phyloP scores from a whole-genome alignment of 345 rosid species.

The Iberis pinnata region DNA sequence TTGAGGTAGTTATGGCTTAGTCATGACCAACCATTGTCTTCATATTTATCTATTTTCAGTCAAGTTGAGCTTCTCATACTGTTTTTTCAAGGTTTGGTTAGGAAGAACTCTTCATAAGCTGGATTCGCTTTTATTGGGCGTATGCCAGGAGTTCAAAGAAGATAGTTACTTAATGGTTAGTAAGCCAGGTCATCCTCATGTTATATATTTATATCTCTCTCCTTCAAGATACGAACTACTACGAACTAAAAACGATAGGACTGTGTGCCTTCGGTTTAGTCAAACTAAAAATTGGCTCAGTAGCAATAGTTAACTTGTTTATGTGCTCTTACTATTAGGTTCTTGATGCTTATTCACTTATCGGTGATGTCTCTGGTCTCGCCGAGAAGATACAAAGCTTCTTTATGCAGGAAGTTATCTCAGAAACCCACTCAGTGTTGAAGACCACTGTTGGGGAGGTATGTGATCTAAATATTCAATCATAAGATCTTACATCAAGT shows the following conservation, averaged over 20 bases:
- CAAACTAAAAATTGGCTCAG: not conserved
- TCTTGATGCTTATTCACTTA: constrained; percentile 94
- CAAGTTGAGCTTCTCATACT: constrained; percentile 17
- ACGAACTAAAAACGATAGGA: not conserved
- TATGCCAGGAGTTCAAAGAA: constrained; percentile 89
- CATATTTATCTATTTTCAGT: constrained; percentile 7
- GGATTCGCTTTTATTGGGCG: constrained; percentile 87
- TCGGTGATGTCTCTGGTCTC: constrained; percentile 95
- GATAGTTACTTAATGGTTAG: constrained; percentile 83
- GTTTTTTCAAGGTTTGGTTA: constrained; percentile 80
- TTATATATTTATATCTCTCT: constrained; percentile 13
- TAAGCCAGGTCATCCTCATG: constrained; percentile 25
- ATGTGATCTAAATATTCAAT: constrained; percentile 19
- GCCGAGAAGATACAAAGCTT: constrained; percentile 97
- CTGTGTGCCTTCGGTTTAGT: constrained; percentile 6
- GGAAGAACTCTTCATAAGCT: constrained; percentile 93
- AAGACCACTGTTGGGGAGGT: constrained; percentile 81
- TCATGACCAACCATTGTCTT: constrained; percentile 9
- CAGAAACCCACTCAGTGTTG: constrained; percentile 77
- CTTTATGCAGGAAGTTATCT: constrained; percentile 95
- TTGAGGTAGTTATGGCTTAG: constrained; percentile 57
- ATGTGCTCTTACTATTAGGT: constrained; percentile 48
- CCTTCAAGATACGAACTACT: constrained; percentile 12
- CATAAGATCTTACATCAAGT: too few species aligned
- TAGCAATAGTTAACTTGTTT: constrained; percentile 17